Evolutionary conservation across 192 early-diverging fungal genomes (phyloP), one percentile per base, ranked within the genome.

Genomic region (Coemansia sp.): DNA sequence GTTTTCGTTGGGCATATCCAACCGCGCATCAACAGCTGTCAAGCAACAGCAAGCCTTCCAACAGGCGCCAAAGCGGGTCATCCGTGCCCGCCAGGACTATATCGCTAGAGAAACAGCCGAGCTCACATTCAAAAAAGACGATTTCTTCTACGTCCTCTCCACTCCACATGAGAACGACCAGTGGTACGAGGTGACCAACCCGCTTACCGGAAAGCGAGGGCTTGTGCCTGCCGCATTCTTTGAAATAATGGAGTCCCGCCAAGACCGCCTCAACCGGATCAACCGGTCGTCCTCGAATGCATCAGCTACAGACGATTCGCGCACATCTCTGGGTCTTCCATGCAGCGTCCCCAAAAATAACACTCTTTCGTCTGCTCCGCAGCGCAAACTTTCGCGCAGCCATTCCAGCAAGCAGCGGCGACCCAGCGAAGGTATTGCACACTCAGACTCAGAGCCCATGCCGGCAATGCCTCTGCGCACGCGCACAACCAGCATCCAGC

Each of bases 161-260:
- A 77, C 66, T 9, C 72, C 74, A 18, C 83, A 85, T 45, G 87
- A 89, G n/a, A 81, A 84, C 34, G 86, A 87, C 71, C 72, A 80
- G 55, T 89, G 86, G 86, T 91, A 86, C 66, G 86, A 89, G 40
- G 89, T 86, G 9, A 81, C 81, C 42, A 89, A 91, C 59, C 89
- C 89, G 40, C 81, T 83, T 47, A 86, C 84, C 19, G 85, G 85
- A 44, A 78, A 82, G 44, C 84, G 82, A 19, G 89, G 89, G 39
- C 71, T 87, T 43, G 89, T 89, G 14, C 89, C 89, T 17, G 84
- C 84, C 14, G 71, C 73, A 17, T 84, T 81, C 71, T 91, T 91
- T 77, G 87, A 91, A 63, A 70, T 89, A 34, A 68, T 91, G 43
- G 64, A 60, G 69, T 61, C 67, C 17, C 77, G 77, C 55, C 69